Conservation (phyloP, 1,139 yeast species). For the Kodamaea fungicola region DNA sequence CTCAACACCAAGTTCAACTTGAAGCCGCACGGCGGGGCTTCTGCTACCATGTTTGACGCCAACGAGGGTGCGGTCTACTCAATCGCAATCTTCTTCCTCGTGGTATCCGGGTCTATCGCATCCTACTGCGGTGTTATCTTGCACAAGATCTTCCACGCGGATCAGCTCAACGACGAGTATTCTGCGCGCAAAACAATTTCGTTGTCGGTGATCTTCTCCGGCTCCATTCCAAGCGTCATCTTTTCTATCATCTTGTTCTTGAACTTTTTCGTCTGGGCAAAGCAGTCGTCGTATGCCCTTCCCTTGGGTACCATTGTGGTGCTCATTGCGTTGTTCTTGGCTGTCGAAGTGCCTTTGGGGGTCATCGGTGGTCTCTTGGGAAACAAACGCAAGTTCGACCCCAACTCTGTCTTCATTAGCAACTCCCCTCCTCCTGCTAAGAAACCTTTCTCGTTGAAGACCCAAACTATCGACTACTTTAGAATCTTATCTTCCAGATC, state of each 20-base stretch:
- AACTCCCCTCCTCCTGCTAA: slow-evolving; percentile 1
- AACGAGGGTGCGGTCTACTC: slow-evolving; percentile 67
- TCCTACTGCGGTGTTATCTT: slow-evolving; percentile 68
- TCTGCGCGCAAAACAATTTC: slow-evolving; percentile 11
- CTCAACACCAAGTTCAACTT: slow-evolving; percentile 34
- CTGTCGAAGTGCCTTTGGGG: slow-evolving; percentile 72
- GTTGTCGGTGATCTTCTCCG: slow-evolving; percentile 55
- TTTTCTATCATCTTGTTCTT: slow-evolving; percentile 52
- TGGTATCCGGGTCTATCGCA: slow-evolving; percentile 68
- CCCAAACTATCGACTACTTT: slow-evolving; percentile 5
- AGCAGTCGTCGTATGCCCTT: slow-evolving; percentile 70
- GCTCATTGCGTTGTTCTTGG: slow-evolving; percentile 37
- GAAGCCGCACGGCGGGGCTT: slow-evolving; percentile 19
- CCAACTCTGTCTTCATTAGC: slow-evolving; percentile 15
- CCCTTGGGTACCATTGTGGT: slow-evolving; percentile 38
- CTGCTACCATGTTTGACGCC: slow-evolving; percentile 39
- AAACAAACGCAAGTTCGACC: slow-evolving; percentile 29
- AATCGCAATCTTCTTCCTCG: slow-evolving; percentile 56
- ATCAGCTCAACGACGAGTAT: slow-evolving; percentile 26
- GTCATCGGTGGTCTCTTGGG: slow-evolving; percentile 68
- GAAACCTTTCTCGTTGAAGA: slow-evolving; percentile 3
- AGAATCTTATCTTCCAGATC: slow-evolving; percentile 6
- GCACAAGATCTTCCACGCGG: slow-evolving; percentile 50
- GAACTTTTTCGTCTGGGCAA: slow-evolving; percentile 72
- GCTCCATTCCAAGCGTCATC: slow-evolving; percentile 57